Evolutionary conservation across 805 yeast genomes (phyloP), one percentile per base, ranked within the genome.

Genomic region (Saccharomycopsis javanensis): DNA sequence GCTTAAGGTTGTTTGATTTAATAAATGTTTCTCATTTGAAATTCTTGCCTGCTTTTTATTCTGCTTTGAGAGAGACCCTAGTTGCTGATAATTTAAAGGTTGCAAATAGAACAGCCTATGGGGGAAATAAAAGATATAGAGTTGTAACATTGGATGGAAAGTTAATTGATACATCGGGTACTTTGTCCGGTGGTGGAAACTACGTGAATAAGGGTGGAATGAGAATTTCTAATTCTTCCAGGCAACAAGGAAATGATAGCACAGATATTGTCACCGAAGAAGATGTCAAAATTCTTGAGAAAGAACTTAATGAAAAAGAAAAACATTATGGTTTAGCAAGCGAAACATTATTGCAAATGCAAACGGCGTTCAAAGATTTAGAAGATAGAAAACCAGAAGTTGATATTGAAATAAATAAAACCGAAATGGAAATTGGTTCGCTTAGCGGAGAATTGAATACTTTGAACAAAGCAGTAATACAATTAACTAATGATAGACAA

Each of bases 131-230:
- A 63, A 75, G 98, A 64, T 87, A 81, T 77, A 79, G 96, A 64
- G 98, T 92, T 25, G 98, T 95, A 0, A 90, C 98, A 0, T 68
- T 90, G 7, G 96, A 88, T 68, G 99, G 99, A 25, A 86, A 89
- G 64, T 73, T 94, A 23, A 92, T 94, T 57, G 97, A 91, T 65
- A 82, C 85, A 15, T 86, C 96, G 1, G 99, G 99, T 69, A 88
- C 97, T 1, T 83, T 95, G 84, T 82, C 96, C 51, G 99, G 99
- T 64, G 99, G 99, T 71, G 99, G 98, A 55, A 79, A 76, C 56
- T 74, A 78, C 42, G 79, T 77, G 7, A 76, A 79, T 16, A 78
- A 78, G 54, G 99, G 98, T 5, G 84, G 86, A 1, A 89, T 94
- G 96, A 81, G 77, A 58, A 64, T 42, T 10, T 20, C 69, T 7